Conservation (phyloP, 192 early-diverging fungal genomes). For the Entrophospora sp. region DNA sequence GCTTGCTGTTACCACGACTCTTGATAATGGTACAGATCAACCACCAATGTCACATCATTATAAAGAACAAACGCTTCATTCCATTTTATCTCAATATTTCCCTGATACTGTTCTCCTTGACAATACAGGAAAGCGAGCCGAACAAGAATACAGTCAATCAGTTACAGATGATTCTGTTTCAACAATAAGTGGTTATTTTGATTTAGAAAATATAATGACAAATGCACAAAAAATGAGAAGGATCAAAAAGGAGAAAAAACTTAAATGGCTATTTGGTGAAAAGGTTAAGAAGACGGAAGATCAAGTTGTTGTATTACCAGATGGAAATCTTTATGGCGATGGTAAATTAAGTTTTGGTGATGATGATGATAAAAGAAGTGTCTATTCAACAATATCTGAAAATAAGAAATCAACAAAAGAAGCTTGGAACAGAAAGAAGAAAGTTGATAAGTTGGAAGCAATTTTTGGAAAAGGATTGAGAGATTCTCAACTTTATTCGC, state of each 20-base stretch:
- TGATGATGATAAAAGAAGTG: constrained; percentile 1
- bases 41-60: constrained; percentile 18
- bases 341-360: constrained; percentile 4
- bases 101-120: constrained; percentile 14
- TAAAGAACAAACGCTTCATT: constrained; percentile 23
- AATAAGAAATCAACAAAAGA: constrained; percentile 10
- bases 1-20: constrained; percentile 20
- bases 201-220: constrained; percentile 12
- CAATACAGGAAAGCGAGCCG: neutral
- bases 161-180: neutral
- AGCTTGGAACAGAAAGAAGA: constrained; percentile 15
- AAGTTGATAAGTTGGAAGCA: constrained; percentile 13
- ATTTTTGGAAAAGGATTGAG: constrained; percentile 17
- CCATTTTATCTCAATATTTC: constrained; percentile 21
- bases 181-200: constrained; percentile 19
- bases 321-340: neutral
- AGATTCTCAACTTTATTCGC: constrained; percentile 12
- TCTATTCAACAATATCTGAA: neutral
- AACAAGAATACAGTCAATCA: neutral
- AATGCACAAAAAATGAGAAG: constrained; percentile 15
- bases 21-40: neutral
- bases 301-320: neutral
- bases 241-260: constrained; percentile 19
- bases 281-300: neutral
- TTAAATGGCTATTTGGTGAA: constrained; percentile 17